These are phyloP conservation scores for Centrapalus pauciflorus DNA, from an alignment of 129 eudicot genomes.

Conservation along the genomic window DNA sequence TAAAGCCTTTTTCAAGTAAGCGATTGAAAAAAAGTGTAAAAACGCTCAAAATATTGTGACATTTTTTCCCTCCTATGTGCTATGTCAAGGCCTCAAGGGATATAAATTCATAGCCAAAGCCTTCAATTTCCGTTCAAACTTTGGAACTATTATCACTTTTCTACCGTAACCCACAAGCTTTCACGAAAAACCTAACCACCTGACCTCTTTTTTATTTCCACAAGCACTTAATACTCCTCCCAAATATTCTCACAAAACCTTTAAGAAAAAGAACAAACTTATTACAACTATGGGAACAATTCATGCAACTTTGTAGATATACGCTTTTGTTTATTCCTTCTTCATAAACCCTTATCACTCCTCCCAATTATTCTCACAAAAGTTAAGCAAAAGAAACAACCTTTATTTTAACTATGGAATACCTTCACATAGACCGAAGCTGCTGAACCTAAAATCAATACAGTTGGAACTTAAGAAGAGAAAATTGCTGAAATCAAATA, in stretches of 20 bases:
- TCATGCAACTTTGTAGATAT: not conserved
- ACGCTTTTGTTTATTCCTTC: no score
- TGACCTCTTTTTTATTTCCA: not conserved
- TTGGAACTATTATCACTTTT: not conserved
- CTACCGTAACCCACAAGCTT: not conserved
- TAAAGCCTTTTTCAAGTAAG: no score
- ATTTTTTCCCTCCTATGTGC: no score
- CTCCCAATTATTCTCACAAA: no score
- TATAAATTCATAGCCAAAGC: not conserved
- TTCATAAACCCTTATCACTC: no score
- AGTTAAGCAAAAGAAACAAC: no score
- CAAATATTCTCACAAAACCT: not conserved
- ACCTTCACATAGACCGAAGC: no score
- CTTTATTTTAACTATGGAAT: no score
- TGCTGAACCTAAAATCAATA: not conserved
- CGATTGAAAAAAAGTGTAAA: no score
- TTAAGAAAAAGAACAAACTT: not conserved
- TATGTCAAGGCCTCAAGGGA: no score
- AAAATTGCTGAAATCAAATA: not conserved
- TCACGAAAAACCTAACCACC: not conserved
- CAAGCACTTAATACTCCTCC: not conserved
- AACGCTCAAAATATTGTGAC: no score
- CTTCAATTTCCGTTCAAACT: not conserved
- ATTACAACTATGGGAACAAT: not conserved
- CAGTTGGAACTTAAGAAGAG: not conserved